These are phyloP conservation scores for Rosa chinensis DNA, from an alignment of 306 rosid genomes.

Conservation along the genomic window DNA sequence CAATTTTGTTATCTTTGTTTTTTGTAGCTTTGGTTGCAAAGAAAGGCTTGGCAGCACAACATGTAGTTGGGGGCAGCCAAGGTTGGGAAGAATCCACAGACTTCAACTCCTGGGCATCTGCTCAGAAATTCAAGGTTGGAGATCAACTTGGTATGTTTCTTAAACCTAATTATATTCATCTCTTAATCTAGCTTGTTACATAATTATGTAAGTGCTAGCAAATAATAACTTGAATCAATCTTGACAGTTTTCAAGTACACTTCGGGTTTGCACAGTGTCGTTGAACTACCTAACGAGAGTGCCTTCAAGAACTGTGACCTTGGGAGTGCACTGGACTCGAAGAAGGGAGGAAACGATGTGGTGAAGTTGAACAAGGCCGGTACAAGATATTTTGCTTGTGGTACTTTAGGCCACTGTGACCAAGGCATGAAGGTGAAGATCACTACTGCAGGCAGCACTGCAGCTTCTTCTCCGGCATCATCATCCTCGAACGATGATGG, in stretches of 20 bases:
- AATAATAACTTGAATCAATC: not conserved
- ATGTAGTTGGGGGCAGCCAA: constrained; percentile 81
- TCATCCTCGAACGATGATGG: constrained; percentile 31
- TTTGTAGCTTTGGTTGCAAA: constrained; percentile 32
- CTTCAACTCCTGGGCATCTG: constrained; percentile 65
- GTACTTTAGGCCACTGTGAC: constrained; percentile 73
- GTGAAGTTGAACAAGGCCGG: constrained; percentile 56
- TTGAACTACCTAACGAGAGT: constrained; percentile 57
- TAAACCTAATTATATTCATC: not conserved
- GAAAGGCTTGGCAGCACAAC: constrained; percentile 46
- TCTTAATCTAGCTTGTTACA: not conserved
- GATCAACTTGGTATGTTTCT: constrained; percentile 74
- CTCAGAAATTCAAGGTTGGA: constrained; percentile 71
- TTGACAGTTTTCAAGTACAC: constrained; percentile 76
- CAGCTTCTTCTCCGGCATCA: constrained; percentile 47
- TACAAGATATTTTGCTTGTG: constrained; percentile 71
- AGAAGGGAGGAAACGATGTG: constrained; percentile 55
- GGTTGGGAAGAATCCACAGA: constrained; percentile 88
- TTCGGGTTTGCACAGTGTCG: constrained; percentile 66
- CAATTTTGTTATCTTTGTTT: constrained; percentile 38
- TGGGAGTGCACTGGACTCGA: constrained; percentile 45
- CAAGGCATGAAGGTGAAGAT: constrained; percentile 91
- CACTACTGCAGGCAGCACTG: constrained; percentile 27
- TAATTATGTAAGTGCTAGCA: not conserved
- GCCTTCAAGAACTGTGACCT: constrained; percentile 68